Conservation (phyloP, 1,284 basidiomycete genomes). For the Coniferiporia weirii region DNA sequence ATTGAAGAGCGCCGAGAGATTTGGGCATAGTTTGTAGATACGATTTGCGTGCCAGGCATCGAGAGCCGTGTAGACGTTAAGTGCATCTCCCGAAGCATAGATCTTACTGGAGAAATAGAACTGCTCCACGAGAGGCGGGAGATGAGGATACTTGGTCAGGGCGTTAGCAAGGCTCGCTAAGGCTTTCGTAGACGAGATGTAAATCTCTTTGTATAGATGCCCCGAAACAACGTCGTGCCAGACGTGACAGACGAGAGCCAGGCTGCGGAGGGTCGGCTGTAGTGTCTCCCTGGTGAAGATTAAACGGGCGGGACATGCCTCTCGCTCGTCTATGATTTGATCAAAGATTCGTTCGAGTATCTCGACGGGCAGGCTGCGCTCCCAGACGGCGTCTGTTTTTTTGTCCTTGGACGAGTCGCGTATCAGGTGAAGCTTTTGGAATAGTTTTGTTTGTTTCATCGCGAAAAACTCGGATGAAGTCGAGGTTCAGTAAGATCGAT, state of each 20-base stretch:
- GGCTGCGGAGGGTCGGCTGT: not conserved
- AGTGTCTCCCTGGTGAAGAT: not conserved
- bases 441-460: too few relatives aligned
- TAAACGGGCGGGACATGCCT: not conserved
- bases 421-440: too few relatives aligned
- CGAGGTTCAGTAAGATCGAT: too few relatives aligned
- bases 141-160: not conserved
- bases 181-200: not conserved
- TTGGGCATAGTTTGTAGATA: not conserved
- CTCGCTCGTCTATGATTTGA: not conserved
- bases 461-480: too few relatives aligned
- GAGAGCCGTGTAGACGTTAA: not conserved
- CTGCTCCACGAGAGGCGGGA: not conserved
- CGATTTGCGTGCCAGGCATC: not conserved
- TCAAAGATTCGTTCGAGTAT: not conserved
- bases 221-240: not conserved
- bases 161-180: not conserved
- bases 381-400: too few relatives aligned
- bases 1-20: not conserved
- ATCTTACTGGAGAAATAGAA: not conserved
- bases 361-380: not conserved
- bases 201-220: slow-evolving; percentile 1
- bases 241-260: not conserved
- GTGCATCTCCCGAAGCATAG: not conserved
- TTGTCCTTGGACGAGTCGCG: too few relatives aligned